Base-by-base conservation (phyloP, 2,329 filamentous ascomycete genomes). In the Hypoxylon rubiginosum region DNA sequence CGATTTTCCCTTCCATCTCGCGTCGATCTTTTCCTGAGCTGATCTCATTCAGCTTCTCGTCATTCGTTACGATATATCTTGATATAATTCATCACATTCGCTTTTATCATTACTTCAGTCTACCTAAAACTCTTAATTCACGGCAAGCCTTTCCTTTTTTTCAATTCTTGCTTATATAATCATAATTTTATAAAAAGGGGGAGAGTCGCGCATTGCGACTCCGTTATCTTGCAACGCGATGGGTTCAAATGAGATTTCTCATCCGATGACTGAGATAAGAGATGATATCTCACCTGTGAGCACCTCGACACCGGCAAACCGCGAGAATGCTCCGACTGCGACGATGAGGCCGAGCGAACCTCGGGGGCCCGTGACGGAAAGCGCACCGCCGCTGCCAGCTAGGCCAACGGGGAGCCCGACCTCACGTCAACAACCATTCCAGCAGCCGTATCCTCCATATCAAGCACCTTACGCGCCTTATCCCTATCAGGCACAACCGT, bases 381-480 rank as follows among this genome's bases (percentile, higher is more conserved):
- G 34, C 6, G 17, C 50, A 32, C 68, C 71, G 26, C 54, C 67
- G 24, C 39, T 69, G 9, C 69, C 71, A 41, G 52, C 53, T 30
- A 59, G 66, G 8, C 64, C 68, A 45, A 45, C 28, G 19, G 52
- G 49, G 28, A 49, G 50, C 45, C 45, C 56, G 5, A 13, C 56
- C 36, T 19, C 49, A 36, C 57, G 13, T 17, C 68, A 66, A 49
- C 72, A 74, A 55, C 63, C 66, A 45, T 52, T 66, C 17, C 68
- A 67, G 26, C 69, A 68, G 45, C 69, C 71, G 6, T 68, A 69
- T 28, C 68, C 68, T 19, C 67, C 66, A n/a, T 61, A 66, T 5
- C 69, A 59, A 21, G 50, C 52, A 4, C 68, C 70, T 17, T 71
- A 72, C 36, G 45, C 56, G 7, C 68, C 69, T 2, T 72, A 71